Conservation (phyloP, 2,329 filamentous ascomycete genomes). For the Aureobasidium namibiae region DNA sequence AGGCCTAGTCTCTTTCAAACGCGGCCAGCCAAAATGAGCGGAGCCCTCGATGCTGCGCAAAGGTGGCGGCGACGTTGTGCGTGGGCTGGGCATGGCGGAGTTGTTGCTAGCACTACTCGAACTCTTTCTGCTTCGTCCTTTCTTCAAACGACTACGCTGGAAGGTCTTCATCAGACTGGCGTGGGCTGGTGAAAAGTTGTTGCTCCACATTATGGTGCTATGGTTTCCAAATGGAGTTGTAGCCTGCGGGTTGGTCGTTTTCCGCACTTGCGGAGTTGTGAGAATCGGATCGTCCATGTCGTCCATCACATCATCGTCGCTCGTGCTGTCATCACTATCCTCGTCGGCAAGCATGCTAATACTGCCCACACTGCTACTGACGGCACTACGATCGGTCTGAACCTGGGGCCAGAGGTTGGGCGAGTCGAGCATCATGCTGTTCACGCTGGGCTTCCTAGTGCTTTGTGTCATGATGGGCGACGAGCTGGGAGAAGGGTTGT, state of each 20-base stretch:
- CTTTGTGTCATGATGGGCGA: constrained; percentile 76
- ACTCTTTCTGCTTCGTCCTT: constrained; percentile 51
- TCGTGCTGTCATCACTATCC: constrained; percentile 63
- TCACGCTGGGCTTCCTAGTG: constrained; percentile 38
- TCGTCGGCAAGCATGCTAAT: constrained; percentile 54
- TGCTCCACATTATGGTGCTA: constrained; percentile 49
- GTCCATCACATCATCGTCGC: constrained; percentile 47
- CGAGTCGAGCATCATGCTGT: constrained; percentile 48
- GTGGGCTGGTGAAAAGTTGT: constrained; percentile 59
- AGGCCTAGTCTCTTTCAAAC: constrained; percentile 70
- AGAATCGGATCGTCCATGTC: constrained; percentile 61
- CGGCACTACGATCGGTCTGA: constrained; percentile 55
- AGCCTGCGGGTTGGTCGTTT: constrained; percentile 41
- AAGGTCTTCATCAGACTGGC: constrained; percentile 80
- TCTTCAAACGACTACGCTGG: constrained; percentile 50
- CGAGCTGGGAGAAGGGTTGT: constrained; percentile 79
- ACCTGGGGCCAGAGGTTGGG: constrained; percentile 42
- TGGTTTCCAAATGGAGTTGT: constrained; percentile 32
- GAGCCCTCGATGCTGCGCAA: constrained; percentile 48
- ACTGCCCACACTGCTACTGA: constrained; percentile 77
- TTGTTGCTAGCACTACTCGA: constrained; percentile 54
- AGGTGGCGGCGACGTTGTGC: constrained; percentile 70
- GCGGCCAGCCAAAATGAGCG: constrained; percentile 23
- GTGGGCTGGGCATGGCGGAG: constrained; percentile 59
- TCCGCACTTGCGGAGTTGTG: constrained; percentile 71